phyloP scores from a whole-genome alignment of 2,329 filamentous ascomycete genomes.

The Leptosphaerulina australis region DNA sequence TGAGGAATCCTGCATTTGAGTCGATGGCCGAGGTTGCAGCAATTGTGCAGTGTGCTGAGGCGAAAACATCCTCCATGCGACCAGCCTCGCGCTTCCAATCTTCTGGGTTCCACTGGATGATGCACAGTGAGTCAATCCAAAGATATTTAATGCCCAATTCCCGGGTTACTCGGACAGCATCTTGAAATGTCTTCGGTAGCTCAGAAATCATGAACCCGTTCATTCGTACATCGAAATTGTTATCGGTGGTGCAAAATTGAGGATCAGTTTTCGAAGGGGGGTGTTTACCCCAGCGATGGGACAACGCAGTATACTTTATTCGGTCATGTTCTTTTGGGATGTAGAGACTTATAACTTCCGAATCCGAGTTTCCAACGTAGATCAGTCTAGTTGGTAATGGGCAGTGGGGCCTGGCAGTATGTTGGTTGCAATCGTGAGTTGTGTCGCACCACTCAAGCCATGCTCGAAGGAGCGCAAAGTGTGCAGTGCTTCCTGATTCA shows the following conservation, averaged over 20 bases:
- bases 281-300: constrained; percentile 26
- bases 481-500: too few relatives aligned
- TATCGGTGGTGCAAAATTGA: constrained; percentile 21
- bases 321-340: constrained; percentile 5
- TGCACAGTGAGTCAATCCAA: constrained; percentile 21
- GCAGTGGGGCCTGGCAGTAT: constrained; percentile 2
- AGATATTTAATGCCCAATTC: constrained; percentile 8
- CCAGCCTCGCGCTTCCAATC: constrained; percentile 11
- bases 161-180: constrained; percentile 4
- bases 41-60: constrained; percentile 8
- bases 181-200: constrained; percentile 19
- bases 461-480: too few relatives aligned
- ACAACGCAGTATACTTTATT: constrained; percentile 22
- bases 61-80: constrained; percentile 10
- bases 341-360: constrained; percentile 19
- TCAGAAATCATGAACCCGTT: constrained; percentile 19
- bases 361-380: constrained; percentile 17
- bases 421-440: constrained; percentile 13
- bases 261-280: constrained; percentile 7
- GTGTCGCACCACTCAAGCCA: constrained; percentile 18
- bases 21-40: constrained; percentile 19
- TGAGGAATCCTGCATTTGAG: constrained; percentile 25
- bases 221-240: constrained; percentile 12
- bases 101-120: background rate
- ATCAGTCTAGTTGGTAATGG: constrained; percentile 20